A percentile compares a stretch with the other conserved stretches of the same genome.
These are phyloP conservation scores for Toxoplasma gondii DNA, from an alignment of 169 alveolate species.

Conservation along the genomic window DNA sequence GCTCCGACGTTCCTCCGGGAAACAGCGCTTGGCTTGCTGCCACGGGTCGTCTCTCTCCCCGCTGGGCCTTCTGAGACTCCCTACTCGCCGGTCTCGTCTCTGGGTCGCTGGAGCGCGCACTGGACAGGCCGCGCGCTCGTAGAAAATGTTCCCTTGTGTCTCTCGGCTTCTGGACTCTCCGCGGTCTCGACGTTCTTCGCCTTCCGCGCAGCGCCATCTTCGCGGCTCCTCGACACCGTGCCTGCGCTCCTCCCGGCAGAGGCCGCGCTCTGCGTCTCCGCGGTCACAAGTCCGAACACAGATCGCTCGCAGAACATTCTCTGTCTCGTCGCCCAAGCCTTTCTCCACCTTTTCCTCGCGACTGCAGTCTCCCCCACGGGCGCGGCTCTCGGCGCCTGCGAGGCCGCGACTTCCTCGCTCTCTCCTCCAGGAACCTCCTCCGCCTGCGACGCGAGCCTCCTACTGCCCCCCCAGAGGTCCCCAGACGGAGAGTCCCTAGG, in stretches of 20 bases:
- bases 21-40: neutral
- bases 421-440: neutral
- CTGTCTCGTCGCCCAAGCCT: neutral
- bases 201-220: neutral
- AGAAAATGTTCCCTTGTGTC: neutral
- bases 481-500: neutral
- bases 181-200: neutral
- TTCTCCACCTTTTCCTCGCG: neutral
- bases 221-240: neutral
- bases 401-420: neutral
- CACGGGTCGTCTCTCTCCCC: neutral
- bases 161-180: conserved; percentile 2
- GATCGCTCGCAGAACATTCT: conserved; percentile 1
- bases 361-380: neutral
- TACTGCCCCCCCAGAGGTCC: neutral
- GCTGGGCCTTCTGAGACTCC: neutral
- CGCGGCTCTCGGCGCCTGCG: neutral
- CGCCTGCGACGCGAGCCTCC: neutral
- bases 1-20: neutral
- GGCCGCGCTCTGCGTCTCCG: neutral
- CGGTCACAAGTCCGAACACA: neutral
- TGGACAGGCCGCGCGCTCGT: neutral
- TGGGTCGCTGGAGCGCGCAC: conserved; percentile 38
- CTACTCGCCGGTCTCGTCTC: neutral
- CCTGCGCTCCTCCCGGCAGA: neutral